Percentiles rank a stretch among this genome's conserved stretches.
phyloP scores from a whole-genome alignment of 2,329 filamentous ascomycete genomes.

The Claviceps sp. region DNA sequence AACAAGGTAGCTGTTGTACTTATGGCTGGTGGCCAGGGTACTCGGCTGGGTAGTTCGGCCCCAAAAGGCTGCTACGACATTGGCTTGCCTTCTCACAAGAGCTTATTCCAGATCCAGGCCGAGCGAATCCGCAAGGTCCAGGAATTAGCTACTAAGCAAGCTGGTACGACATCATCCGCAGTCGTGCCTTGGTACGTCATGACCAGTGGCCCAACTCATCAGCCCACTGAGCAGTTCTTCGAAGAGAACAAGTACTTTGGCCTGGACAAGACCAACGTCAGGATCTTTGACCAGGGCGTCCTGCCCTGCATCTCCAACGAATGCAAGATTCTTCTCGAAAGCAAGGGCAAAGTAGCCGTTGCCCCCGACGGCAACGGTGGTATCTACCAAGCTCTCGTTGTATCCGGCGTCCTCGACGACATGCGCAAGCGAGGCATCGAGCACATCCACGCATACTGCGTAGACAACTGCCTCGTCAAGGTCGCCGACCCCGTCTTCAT shows the following conservation, averaged over 20 bases:
- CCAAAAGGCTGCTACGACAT: constrained; percentile 98
- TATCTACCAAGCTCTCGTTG: constrained; percentile 82
- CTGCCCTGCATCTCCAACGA: constrained; percentile 95
- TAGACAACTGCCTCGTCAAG: constrained; percentile 98
- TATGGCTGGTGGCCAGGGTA: constrained; percentile 96
- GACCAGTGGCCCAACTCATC: constrained; percentile 89
- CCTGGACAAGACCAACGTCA: constrained; percentile 68
- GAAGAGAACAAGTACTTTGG: constrained; percentile 84
- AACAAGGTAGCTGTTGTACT: constrained; percentile 76
- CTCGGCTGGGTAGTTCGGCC: constrained; percentile 80
- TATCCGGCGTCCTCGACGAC: constrained; percentile 67
- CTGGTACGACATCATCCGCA: constrained; percentile 37
- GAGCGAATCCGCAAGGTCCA: constrained; percentile 86
- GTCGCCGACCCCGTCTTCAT: constrained; percentile 96
- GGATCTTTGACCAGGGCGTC: constrained; percentile 94
- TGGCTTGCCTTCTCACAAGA: constrained; percentile 82
- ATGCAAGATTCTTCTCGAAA: constrained; percentile 90
- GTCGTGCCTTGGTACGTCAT: constrained; percentile 97
- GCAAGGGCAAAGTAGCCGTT: constrained; percentile 80
- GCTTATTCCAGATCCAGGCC: constrained; percentile 93
- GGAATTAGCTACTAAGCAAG: constrained; percentile 60
- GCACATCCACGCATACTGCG: constrained; percentile 95
- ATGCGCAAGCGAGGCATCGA: constrained; percentile 81
- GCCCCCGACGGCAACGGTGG: constrained; percentile 96
- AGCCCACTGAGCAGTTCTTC: constrained; percentile 90